Evolutionary conservation across 805 yeast genomes (phyloP).

Genomic region (Candida coleopterorum): DNA sequence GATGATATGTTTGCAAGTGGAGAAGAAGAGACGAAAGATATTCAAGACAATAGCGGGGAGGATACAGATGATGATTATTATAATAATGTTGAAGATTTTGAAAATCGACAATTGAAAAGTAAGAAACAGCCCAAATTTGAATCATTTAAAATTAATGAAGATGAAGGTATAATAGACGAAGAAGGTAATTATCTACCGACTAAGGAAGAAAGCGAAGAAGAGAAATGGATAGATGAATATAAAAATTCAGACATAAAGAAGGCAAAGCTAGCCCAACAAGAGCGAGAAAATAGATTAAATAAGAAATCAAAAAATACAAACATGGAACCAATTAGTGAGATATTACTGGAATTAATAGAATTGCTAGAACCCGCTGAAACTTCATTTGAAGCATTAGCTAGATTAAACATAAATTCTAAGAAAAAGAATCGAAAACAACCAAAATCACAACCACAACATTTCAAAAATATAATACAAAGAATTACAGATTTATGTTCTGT

Average conservation of each 20-base stretch:
- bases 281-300: constrained; percentile 22
- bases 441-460: constrained; percentile 3
- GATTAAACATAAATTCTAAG: constrained; percentile 25
- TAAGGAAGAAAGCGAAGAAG: constrained; percentile 25
- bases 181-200: constrained; percentile 50
- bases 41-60: constrained; percentile 13
- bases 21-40: constrained; percentile 15
- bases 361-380: constrained; percentile 57
- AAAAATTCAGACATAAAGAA: constrained; percentile 20
- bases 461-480: constrained; percentile 20
- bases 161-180: constrained; percentile 58
- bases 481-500: constrained; percentile 48
- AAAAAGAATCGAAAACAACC: constrained; percentile 15
- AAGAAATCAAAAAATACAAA: constrained; percentile 13
- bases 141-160: constrained; percentile 56
- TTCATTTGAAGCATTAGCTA: constrained; percentile 50
- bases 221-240: constrained; percentile 15
- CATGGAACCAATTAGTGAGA: constrained; percentile 8
- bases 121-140: constrained; percentile 45
- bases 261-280: constrained; percentile 43
- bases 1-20: constrained; percentile 29
- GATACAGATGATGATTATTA: constrained; percentile 21
- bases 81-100: constrained; percentile 22
- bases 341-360: constrained; percentile 30
- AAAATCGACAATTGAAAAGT: constrained; percentile 7